phyloP scores from a whole-genome alignment of 2,329 filamentous ascomycete species.

The Arthrobotrys sphaeroides region DNA sequence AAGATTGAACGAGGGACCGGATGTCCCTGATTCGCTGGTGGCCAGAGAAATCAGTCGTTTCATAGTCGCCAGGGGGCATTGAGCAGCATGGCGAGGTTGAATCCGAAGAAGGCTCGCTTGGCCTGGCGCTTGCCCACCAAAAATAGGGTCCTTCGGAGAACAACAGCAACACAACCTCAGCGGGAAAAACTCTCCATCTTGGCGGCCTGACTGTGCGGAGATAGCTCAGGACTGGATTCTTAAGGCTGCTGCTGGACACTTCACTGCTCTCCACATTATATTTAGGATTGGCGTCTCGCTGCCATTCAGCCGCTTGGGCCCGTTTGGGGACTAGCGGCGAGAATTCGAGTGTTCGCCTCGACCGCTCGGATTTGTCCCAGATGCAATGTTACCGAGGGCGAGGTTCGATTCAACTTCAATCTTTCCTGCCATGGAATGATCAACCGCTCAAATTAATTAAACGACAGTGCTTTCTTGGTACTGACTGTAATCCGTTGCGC shows the following conservation, averaged over 20 bases:
- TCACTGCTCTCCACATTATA: conserved; percentile 17
- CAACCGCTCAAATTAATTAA: background rate
- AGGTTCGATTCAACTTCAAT: background rate
- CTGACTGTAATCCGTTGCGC: too few species aligned
- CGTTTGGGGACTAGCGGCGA: background rate
- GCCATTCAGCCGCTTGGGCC: background rate
- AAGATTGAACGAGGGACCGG: background rate
- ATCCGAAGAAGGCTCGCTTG: conserved; percentile 11
- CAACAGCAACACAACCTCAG: conserved; percentile 8
- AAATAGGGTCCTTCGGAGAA: conserved; percentile 16
- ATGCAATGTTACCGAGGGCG: background rate
- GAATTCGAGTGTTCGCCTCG: conserved; percentile 3
- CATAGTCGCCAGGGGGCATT: background rate
- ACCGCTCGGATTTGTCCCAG: conserved; percentile 5
- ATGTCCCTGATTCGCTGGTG: conserved; percentile 18
- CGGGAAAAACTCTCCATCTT: conserved; percentile 41
- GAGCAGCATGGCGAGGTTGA: conserved; percentile 3
- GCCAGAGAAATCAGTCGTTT: conserved; percentile 8
- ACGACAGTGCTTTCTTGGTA: too few species aligned
- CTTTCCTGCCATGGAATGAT: background rate
- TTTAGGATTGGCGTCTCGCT: conserved; percentile 22
- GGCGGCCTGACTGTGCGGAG: conserved; percentile 3
- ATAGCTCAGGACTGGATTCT: background rate
- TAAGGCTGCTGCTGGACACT: background rate
- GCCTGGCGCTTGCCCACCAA: conserved; percentile 13